Evolutionary conservation across 2,329 filamentous ascomycete species (phyloP).

Genomic region (Diaporthe sp.): DNA sequence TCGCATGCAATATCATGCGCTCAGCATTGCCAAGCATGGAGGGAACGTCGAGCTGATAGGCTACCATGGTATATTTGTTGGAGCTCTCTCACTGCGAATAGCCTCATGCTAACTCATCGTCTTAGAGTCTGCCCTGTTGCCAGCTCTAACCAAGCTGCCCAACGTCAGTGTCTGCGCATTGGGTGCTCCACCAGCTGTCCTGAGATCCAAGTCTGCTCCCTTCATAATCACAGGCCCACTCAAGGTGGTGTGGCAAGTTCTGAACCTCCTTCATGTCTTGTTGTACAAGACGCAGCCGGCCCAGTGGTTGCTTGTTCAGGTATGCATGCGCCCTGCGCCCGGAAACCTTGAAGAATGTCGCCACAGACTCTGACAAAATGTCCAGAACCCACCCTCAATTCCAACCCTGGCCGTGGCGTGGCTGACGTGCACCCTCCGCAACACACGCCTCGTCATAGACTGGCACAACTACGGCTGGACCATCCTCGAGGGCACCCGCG

Average conservation of each 20-base stretch:
- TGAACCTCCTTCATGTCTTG: constrained; percentile 77
- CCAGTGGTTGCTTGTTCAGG: constrained; percentile 88
- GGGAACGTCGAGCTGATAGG: constrained; percentile 87
- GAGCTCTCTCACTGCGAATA: neutral
- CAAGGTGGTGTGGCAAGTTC: constrained; percentile 88
- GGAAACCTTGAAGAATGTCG: neutral
- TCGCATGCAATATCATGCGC: constrained; percentile 97
- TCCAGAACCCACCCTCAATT: constrained; percentile 92
- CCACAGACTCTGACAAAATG: neutral
- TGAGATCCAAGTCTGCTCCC: constrained; percentile 77
- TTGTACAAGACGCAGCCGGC: constrained; percentile 80
- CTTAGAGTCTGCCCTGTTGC: constrained; percentile 75
- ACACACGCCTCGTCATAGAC: constrained; percentile 88
- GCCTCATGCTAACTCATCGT: constrained; percentile 29
- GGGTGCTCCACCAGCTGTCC: constrained; percentile 72
- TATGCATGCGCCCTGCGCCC: constrained; percentile 49
- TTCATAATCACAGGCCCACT: constrained; percentile 84
- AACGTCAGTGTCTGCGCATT: constrained; percentile 80
- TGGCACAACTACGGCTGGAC: constrained; percentile 99
- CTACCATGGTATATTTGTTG: constrained; percentile 75
- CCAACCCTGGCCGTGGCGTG: constrained; percentile 86
- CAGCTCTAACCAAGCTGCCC: constrained; percentile 77
- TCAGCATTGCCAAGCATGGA: constrained; percentile 88
- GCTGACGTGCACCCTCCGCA: constrained; percentile 79
- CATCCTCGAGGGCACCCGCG: constrained; percentile 77